Evolutionary conservation across 2,329 filamentous ascomycete species (phyloP), one percentile per base, ranked within the genome.

Genomic region (Simplicillium sp.): DNA sequence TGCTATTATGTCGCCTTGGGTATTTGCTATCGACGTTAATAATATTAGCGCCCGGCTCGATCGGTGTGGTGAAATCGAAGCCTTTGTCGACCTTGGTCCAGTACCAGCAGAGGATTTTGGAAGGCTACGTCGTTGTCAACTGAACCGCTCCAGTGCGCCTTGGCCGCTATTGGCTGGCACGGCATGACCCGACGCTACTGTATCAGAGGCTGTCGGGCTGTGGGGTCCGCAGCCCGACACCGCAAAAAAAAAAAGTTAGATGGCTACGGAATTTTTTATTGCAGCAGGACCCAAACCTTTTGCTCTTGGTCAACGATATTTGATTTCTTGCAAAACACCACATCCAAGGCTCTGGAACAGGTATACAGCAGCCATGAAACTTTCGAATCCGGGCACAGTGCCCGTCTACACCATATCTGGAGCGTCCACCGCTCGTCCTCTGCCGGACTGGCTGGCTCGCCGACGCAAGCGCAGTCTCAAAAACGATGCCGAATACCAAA

Each of bases 331-430:
- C 13, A 33, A 33, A 33, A 33, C 12, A 33, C 6, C 15, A n/a
- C 15, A 33, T 5, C 29, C 17, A 35, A 14, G 20, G 20, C 8
- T 37, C 20, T 36, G 17, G 25, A 9, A 28, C 45, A 12, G 37
- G 15, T 17, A 25, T 12, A 34, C 7, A n/a, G 38, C 35, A 37
- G 45, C 49, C 45, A 90, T 90, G 86, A 87, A 88, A 70, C 76
- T 89, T 60, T 82, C 83, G 20, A 87, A 87, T 53, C 80, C 86
- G 49, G 86, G 87, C 47, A 75, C 82, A 35, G 84, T 95, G 44
- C 85, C 86, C 43, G 89, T 96, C 2, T 98, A 98, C 58, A 97
- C 92, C 41, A 86, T 98, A 54, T 88, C 90, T 31, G 94, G 92
- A 49, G 87, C 87, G 29, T 87, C 87, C 29, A 90, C 87, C 14